Conservation (phyloP, 768 basidiomycete genomes). For the Lactarius sp. region DNA sequence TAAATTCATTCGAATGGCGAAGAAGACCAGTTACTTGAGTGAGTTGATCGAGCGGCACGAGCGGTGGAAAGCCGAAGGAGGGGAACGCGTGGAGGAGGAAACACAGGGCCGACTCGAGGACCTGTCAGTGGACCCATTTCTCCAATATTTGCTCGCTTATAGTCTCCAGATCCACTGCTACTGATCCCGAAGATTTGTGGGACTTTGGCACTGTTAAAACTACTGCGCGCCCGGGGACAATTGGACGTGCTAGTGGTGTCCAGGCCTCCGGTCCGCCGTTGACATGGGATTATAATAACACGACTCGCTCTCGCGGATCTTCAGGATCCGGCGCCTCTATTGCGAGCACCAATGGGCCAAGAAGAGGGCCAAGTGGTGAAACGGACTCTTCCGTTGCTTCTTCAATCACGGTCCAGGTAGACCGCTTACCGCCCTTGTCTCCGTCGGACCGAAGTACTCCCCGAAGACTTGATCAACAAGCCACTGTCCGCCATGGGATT, state of each 20-base stretch:
- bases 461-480: conserved; percentile 50
- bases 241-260: conserved; percentile 61
- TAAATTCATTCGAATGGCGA: conserved; percentile 92
- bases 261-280: conserved; percentile 61
- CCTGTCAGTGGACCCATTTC: conserved; percentile 42
- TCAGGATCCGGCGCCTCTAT: conserved; percentile 39
- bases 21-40: conserved; percentile 90
- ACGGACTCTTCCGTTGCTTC: conserved; percentile 32
- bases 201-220: conserved; percentile 96
- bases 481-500: conserved; percentile 55
- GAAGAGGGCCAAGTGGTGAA: conserved; percentile 28
- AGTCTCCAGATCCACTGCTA: conserved; percentile 43
- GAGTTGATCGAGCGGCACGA: conserved; percentile 95
- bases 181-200: conserved; percentile 84
- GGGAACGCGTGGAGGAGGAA: conserved; percentile 68
- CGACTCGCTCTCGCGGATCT: conserved; percentile 33
- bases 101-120: conserved; percentile 59
- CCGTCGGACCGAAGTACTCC: conserved; percentile 32
- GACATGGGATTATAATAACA: conserved; percentile 76
- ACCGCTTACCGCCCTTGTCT: conserved; percentile 51
- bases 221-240: conserved; percentile 44
- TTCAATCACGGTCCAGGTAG: conserved; percentile 48
- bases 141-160: background rate
- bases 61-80: conserved; percentile 88
- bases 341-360: conserved; percentile 31